These are phyloP conservation scores for Cucurbita argyrosperma DNA, from an alignment of 306 rosid genomes.

Conservation along the genomic window DNA sequence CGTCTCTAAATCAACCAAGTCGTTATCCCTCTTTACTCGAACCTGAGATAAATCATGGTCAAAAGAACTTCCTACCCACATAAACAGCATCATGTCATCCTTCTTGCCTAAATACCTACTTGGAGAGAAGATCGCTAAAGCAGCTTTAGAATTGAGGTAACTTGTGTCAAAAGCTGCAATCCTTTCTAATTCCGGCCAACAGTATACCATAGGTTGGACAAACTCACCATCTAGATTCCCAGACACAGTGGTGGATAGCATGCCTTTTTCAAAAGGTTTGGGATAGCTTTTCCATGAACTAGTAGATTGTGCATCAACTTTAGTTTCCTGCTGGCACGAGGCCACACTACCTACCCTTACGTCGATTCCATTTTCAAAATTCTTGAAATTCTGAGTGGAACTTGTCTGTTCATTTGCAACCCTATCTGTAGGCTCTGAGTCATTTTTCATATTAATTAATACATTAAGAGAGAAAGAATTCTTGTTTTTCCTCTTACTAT, in stretches of 20 bases:
- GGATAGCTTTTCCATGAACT: slow-evolving; percentile 15
- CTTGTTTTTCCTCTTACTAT: slow-evolving; percentile 15
- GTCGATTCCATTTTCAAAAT: slow-evolving; percentile 20
- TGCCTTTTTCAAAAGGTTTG: slow-evolving; percentile 12
- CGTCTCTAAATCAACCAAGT: slow-evolving; percentile 27
- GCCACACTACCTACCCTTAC: slow-evolving; percentile 8
- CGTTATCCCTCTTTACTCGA: slow-evolving; percentile 36
- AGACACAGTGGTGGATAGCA: slow-evolving; percentile 22
- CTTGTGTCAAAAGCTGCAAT: slow-evolving; percentile 30
- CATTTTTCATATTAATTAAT: slow-evolving; percentile 14
- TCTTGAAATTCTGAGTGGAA: slow-evolving; percentile 24
- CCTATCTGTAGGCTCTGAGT: slow-evolving; percentile 15
- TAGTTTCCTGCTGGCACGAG: slow-evolving; percentile 16
- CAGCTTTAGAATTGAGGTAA: slow-evolving; percentile 60
- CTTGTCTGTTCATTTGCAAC: slow-evolving; percentile 20
- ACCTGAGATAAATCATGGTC: slow-evolving; percentile 23
- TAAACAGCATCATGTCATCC: slow-evolving; percentile 36
- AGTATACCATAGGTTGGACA: slow-evolving; percentile 32
- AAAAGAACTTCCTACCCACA: slow-evolving; percentile 79
- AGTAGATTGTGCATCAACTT: slow-evolving; percentile 16
- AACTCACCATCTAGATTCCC: slow-evolving; percentile 23
- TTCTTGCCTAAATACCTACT: slow-evolving; percentile 18
- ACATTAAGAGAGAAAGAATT: slow-evolving; percentile 18
- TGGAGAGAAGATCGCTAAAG: slow-evolving; percentile 55
- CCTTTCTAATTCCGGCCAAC: slow-evolving; percentile 77